Base-by-base conservation (phyloP, 352 stramenopile genomes). In the Globisporangium uncinulatum region DNA sequence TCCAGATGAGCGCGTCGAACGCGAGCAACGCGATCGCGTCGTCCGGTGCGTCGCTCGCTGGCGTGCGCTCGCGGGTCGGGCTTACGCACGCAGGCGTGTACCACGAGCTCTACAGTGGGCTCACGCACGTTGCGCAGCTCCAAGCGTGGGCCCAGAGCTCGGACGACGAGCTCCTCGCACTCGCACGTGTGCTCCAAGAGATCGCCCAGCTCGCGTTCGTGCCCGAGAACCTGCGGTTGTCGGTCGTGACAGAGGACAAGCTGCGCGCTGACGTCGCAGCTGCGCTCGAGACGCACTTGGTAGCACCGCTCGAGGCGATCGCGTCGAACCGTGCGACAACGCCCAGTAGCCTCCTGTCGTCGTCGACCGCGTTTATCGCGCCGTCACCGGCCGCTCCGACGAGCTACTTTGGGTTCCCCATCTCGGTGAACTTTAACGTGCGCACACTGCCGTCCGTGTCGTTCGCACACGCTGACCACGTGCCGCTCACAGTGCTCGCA, bases 341-440 rank as follows among this genome's bases (percentile, higher is more conserved):
- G 21, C 45, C 42, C 8, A 46, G 31, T 34, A 70, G 59, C 36
- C 57, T 48, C 43, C 24, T 29, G 24, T 29, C 24, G 24, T 29
- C 24, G 24, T 29, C 24, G 54, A 70, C 43, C 31, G 53, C 42
- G 3, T 48, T 66, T 34, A 39, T 79, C 14, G 50, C 65, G 14
- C 32, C 67, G 36, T 55, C 74, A 24, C 51, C 36, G 17, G 54
- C 69, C n/a, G 63, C 71, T 21, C 51, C 63, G 14, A 78, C 84
- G 49, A 70, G 64, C 43, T 94, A 89, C 67, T 89, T 86, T 43
- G 79, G 77, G 0, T 91, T 89, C 61, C 84, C 84, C 1, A 61
- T 92, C 11, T 89, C 79, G 8, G 84, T 94, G 24, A 90, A 94
- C 59, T 94, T 92, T 42, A 83, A 91, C 20, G 84, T 90, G 34